phyloP scores from a whole-genome alignment of 78 protist genomes.

The Dictyostelium firmibasis region DNA sequence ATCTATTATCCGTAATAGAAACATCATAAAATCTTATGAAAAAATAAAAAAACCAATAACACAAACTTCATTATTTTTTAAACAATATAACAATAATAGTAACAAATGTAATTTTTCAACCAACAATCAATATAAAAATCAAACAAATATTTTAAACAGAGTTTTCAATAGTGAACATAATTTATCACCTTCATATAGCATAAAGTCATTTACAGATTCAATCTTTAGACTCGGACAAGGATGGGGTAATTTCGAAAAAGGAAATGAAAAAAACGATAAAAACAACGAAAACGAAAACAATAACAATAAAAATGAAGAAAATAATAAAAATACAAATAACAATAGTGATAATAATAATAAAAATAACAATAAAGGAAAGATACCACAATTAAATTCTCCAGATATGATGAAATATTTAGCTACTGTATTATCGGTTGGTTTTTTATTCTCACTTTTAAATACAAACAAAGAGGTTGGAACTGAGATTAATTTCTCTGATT shows the following conservation, averaged over 20 bases:
- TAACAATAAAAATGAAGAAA: background rate
- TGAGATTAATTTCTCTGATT: conserved; percentile 12
- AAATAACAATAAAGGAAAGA: background rate
- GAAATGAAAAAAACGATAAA: background rate
- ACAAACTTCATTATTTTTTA: background rate
- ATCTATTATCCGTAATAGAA: conserved; percentile 12
- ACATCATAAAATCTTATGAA: background rate
- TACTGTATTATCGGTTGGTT: background rate
- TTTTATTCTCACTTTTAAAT: background rate
- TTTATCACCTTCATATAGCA: background rate
- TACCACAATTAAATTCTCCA: background rate
- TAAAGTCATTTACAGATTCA: background rate
- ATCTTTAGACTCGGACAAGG: background rate
- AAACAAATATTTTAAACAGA: background rate
- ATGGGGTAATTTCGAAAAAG: conserved; percentile 2
- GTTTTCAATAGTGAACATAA: background rate
- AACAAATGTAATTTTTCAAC: background rate
- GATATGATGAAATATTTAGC: background rate
- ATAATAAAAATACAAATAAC: background rate
- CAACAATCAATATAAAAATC: background rate
- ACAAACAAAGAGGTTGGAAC: background rate
- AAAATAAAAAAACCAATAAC: background rate
- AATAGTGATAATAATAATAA: background rate
- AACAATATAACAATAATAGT: background rate
- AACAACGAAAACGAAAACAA: background rate